Evolutionary conservation across 2,329 filamentous ascomycete species (phyloP), one percentile per base, ranked within the genome.

Genomic region (Biscogniauxia mediterranea): DNA sequence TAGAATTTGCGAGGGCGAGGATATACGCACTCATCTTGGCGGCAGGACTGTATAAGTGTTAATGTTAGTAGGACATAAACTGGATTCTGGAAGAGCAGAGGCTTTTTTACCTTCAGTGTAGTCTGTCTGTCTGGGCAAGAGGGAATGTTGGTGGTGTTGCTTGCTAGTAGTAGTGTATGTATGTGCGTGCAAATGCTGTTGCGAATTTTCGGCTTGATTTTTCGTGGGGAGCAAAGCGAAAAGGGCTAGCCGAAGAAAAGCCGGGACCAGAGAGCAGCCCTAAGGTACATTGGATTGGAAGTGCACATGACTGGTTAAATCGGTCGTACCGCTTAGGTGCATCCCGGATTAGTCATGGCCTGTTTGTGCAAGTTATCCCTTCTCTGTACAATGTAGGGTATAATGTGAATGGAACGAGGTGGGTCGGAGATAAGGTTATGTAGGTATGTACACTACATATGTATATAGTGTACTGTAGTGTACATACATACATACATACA

Each of bases 11-110:
- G 61, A 6, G 28, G 28, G 52, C 58, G 60, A 54, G 61, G 57
- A 60, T 65, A 60, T 65, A 73, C 72, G 65, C 67, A 74, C 72
- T 74, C 72, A 74, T 74, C 66, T 73, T 74, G 71, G 66, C 68
- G 64, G 63, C 67, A 64, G 71, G 67, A 70, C 71, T 73, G 55
- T 60, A 49, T 50, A 52, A 21, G 56, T n/a, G 52, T 49, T 53
- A 54, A 25, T 38, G 64, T 68, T 57, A 68, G 66, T 66, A 64
- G 3, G 13, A 55, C 59, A 46, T 20, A 21, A 19, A 7, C 8
- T 53, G 15, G 6, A 13, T 11, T n/a, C 50, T 21, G 15, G 58
- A 57, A 46, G 6, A 32, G 32, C 2, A 51, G 17, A 50, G 42
- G 57, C 66, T 23, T 23, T 23, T 5, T 59, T 69, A 70, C 70